Evolutionary conservation across 768 basidiomycete species (phyloP), one percentile per base, ranked within the genome.

Genomic region (Tubosaeta sp.): DNA sequence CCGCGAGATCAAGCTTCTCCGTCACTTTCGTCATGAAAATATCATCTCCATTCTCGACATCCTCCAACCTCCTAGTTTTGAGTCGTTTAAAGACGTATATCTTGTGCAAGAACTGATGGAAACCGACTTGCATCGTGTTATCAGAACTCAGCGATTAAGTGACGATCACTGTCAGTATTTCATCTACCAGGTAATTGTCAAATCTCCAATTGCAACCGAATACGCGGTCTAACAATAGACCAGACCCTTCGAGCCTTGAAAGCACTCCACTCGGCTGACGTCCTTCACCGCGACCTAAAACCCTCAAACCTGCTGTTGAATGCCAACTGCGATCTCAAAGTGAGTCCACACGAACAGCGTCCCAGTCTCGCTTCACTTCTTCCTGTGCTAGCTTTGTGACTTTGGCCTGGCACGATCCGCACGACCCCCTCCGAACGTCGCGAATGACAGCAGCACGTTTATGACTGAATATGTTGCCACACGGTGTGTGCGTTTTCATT

Each of bases 131-230:
- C 94, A 98, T 66, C 85, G 95, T 48, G 96, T 99, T 42, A 97
- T 99, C 60, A 79, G 91, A 22, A 95, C 96, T 0, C 95, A 98
- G 69, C 83, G 89, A 52, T 76, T 99, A 36, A 88, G 86, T 51
- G 95, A 98, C 65, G 94, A 97, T 64, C 94, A 97, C 65, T 87
- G 84, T 59, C 93, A 98, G 70, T 99, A 99, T 69, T 97, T 99
- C 65, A 86, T 95, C 58, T 99, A 99, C 68, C 95, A 97, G 78
- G 86, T 83, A 54, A 44, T 73, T 66, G 51, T 34, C 43, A 38
- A 59, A 48, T 36, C 41, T 8, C 19, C 22, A 40, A 34, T 32
- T 45, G 44, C 35, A 40, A 22, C 47, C 49, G 30, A 38, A 38
- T 16, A 32, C 6, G 24, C 31, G 11, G n/a, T 31, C 52, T 59